Conservation (phyloP, 1,139 yeast genomes). For the Saccharomyces hybrid region DNA sequence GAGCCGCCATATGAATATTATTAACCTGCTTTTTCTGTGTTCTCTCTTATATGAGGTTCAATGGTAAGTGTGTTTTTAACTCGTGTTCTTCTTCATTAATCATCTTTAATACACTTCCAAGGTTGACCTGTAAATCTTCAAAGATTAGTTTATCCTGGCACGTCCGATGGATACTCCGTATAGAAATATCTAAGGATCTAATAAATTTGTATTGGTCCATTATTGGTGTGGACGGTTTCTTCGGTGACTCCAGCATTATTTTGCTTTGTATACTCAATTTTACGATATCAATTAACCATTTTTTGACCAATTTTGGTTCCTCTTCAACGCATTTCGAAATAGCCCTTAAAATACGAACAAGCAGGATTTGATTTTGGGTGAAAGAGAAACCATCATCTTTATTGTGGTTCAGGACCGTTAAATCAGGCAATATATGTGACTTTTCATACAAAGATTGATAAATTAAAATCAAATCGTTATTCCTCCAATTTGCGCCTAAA, state of each 20-base stretch:
- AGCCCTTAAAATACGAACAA: conserved; percentile 8
- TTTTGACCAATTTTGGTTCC: conserved; percentile 7
- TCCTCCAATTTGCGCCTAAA: not conserved
- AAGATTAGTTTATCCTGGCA: conserved; percentile 8
- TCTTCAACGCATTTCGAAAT: conserved; percentile 8
- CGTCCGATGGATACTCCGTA: conserved; percentile 16
- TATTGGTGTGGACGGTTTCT: conserved; percentile 4
- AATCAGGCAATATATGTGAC: conserved; percentile 8
- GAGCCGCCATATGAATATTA: not conserved
- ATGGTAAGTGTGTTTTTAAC: conserved; percentile 22
- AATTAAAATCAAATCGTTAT: conserved; percentile 8
- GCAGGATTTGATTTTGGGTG: conserved; percentile 10
- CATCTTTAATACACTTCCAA: conserved; percentile 12
- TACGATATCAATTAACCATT: conserved; percentile 20
- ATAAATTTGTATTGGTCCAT: conserved; percentile 22
- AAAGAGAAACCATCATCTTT: not conserved
- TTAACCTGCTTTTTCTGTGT: not conserved
- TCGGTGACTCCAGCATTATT: conserved; percentile 10
- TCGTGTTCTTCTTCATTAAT: conserved; percentile 24
- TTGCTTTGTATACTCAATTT: conserved; percentile 23
- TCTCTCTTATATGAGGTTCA: conserved; percentile 17
- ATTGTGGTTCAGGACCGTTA: not conserved
- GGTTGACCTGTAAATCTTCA: conserved; percentile 9
- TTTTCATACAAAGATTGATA: conserved; percentile 17
- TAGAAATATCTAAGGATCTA: conserved; percentile 19